These are phyloP conservation scores for Geranium brycei DNA, from an alignment of 345 rosid genomes.

Conservation along the genomic window DNA sequence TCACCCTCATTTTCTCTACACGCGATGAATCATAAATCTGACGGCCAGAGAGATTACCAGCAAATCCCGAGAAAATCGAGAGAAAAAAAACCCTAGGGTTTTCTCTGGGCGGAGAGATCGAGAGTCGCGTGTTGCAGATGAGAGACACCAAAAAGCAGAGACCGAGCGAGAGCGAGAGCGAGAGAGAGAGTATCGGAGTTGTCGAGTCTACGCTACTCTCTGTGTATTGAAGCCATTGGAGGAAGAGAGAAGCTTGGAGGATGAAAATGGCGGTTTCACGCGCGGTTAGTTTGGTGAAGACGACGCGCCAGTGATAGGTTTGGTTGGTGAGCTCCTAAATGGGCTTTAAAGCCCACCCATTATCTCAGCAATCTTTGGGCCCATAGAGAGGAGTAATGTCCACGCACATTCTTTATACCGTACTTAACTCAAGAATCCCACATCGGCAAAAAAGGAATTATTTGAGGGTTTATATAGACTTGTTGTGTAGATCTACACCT, in stretches of 20 bases:
- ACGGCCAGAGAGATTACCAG: neutral
- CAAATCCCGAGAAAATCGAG: neutral
- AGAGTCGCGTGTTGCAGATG: neutral
- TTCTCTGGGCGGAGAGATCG: neutral
- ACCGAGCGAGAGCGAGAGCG: neutral
- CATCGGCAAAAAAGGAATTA: too few relatives aligned
- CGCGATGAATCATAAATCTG: neutral
- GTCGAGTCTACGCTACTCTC: neutral
- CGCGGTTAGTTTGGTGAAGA: neutral
- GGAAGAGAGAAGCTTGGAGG: neutral
- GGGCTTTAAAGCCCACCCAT: too few relatives aligned
- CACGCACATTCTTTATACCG: too few relatives aligned
- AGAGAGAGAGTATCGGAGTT: neutral
- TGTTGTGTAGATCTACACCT: too few relatives aligned
- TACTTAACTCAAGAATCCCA: too few relatives aligned
- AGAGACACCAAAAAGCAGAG: too few relatives aligned
- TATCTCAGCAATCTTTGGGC: too few relatives aligned
- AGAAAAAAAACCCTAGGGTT: neutral
- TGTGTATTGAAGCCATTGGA: neutral
- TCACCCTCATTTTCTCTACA: neutral
- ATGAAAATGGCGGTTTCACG: neutral
- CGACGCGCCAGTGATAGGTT: neutral
- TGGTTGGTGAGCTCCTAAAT: too few relatives aligned
- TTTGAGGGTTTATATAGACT: too few relatives aligned
- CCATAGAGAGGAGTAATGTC: too few relatives aligned